Percentiles rank a stretch among this genome's conserved stretches.
phyloP scores from a whole-genome alignment of 768 basidiomycete genomes.

The Pilatotrama ljubarskyi region DNA sequence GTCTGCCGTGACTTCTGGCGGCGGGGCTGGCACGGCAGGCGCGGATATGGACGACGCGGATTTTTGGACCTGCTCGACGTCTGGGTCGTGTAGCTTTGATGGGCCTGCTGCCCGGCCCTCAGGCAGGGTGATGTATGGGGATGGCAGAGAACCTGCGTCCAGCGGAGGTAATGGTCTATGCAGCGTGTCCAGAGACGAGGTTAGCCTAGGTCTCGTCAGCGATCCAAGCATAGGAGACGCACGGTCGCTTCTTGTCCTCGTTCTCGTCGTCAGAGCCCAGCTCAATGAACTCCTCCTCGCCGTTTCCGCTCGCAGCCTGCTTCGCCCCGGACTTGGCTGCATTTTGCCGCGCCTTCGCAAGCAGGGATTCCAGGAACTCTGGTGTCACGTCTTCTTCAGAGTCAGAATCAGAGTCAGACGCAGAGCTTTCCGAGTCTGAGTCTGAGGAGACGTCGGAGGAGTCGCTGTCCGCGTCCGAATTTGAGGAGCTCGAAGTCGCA shows the following conservation, averaged over 20 bases:
- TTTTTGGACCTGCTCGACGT: conserved; percentile 52
- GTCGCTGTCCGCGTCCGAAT: conserved; percentile 13
- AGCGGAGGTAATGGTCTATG: conserved; percentile 59
- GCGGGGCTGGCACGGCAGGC: conserved; percentile 64
- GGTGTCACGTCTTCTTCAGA: conserved; percentile 51
- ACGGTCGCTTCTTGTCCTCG: conserved; percentile 20
- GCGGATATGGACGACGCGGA: conserved; percentile 48
- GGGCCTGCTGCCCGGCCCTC: conserved; percentile 44
- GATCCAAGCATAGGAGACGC: conserved; percentile 22
- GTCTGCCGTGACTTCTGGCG: conserved; percentile 56
- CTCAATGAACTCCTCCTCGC: conserved; percentile 57
- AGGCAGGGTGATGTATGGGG: conserved; percentile 58
- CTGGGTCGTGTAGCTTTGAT: conserved; percentile 58
- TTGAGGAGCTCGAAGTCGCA: conserved; percentile 12
- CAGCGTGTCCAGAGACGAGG: conserved; percentile 19
- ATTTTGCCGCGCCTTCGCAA: conserved; percentile 61
- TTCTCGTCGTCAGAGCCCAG: conserved; percentile 36
- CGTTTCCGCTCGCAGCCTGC: conserved; percentile 21
- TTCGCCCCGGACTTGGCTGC: conserved; percentile 32
- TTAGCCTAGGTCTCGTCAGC: conserved; percentile 4
- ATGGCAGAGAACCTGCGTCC: conserved; percentile 65
- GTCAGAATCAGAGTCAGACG: conserved; percentile 33
- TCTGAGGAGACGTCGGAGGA: conserved; percentile 4
- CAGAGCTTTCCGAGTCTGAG: conserved; percentile 6
- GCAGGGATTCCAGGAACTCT: conserved; percentile 61